Conservation (phyloP, 2,329 filamentous ascomycete species). For the Botrytis byssoidea region DNA sequence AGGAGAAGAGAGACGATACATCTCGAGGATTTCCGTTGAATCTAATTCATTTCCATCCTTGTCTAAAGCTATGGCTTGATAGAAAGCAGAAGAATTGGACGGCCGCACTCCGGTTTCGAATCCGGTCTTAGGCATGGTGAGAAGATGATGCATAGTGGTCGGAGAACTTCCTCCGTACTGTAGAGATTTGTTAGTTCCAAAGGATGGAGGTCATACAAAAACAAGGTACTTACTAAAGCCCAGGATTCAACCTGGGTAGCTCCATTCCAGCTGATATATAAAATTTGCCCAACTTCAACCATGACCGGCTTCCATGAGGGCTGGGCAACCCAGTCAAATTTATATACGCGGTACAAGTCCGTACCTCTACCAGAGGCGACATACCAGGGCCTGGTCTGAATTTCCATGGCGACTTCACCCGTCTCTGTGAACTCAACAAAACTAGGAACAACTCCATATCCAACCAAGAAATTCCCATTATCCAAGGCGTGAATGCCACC, state of each 20-base stretch:
- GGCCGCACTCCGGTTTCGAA: background rate
- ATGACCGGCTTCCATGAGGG: constrained; percentile 33
- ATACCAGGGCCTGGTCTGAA: constrained; percentile 43
- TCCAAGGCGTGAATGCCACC: constrained; percentile 47
- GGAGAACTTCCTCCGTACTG: constrained; percentile 5
- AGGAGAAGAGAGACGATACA: background rate
- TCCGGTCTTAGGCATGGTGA: background rate
- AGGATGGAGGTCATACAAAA: background rate
- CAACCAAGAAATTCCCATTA: constrained; percentile 48
- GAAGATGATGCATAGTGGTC: background rate
- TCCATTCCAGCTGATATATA: constrained; percentile 40
- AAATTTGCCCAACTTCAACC: constrained; percentile 27
- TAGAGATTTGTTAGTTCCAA: background rate
- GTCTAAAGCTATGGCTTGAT: constrained; percentile 1
- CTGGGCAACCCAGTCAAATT: constrained; percentile 34
- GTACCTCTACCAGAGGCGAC: constrained; percentile 29
- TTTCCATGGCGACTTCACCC: constrained; percentile 44
- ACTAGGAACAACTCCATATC: constrained; percentile 50
- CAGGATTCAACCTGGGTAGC: constrained; percentile 37
- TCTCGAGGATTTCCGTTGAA: constrained; percentile 12
- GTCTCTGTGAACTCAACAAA: constrained; percentile 47
- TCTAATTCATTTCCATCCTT: constrained; percentile 2
- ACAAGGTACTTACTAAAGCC: constrained; percentile 23
- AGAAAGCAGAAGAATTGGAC: constrained; percentile 9
- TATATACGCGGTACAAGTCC: constrained; percentile 34